Evolutionary conservation across 2,329 filamentous ascomycete genomes (phyloP).

Genomic region (Fusarium dimerum): DNA sequence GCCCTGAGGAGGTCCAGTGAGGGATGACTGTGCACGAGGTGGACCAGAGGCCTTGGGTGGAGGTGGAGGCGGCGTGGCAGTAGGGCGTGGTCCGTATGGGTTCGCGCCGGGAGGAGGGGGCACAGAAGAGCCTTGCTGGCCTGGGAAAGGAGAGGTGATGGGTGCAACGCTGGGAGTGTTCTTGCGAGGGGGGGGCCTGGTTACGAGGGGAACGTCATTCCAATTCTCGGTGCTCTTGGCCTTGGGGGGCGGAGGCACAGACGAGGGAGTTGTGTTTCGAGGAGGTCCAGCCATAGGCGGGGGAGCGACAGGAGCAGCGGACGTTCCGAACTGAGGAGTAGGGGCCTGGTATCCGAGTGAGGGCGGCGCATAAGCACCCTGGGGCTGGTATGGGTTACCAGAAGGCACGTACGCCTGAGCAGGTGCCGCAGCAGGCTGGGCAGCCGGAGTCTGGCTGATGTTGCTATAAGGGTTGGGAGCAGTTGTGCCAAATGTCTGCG

Average conservation of each 20-base stretch:
- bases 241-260: constrained; percentile 64
- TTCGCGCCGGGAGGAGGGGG: constrained; percentile 53
- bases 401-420: constrained; percentile 40
- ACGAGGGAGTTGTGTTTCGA: constrained; percentile 67
- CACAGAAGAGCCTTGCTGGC: constrained; percentile 57
- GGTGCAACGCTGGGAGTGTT: constrained; percentile 71
- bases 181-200: constrained; percentile 67
- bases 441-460: constrained; percentile 37
- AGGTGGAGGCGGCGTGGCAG: constrained; percentile 73
- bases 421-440: constrained; percentile 23
- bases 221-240: constrained; percentile 76
- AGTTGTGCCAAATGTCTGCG: constrained; percentile 26
- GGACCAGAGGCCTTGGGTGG: constrained; percentile 78
- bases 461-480: constrained; percentile 43
- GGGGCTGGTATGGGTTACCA: constrained; percentile 38
- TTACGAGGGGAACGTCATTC: constrained; percentile 93
- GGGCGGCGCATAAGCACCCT: constrained; percentile 23
- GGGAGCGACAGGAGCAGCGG: constrained; percentile 37
- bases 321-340: constrained; percentile 34
- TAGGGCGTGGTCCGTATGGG: constrained; percentile 61
- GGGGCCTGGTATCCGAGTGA: constrained; percentile 54
- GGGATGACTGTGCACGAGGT: constrained; percentile 72
- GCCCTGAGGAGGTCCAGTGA: constrained; percentile 55
- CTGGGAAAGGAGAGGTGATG: constrained; percentile 75
- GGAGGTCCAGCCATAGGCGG: constrained; percentile 42